Percentiles rank a stretch among this genome's conserved stretches.
Evolutionary conservation across 768 basidiomycete species (phyloP).

Genomic region (Macrolepiota albuminosa): DNA sequence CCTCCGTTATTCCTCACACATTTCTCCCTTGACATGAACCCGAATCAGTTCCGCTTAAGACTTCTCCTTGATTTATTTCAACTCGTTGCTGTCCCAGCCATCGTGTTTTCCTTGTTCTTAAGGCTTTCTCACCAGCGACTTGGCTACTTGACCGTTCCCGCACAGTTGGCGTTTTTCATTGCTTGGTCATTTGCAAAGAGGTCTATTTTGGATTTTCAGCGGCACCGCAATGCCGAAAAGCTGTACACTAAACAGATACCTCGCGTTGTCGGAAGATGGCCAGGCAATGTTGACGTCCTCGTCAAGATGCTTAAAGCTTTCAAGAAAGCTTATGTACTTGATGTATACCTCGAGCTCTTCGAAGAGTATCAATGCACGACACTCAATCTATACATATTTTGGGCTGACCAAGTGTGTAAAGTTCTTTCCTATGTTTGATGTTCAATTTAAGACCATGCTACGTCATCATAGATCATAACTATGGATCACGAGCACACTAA

Average conservation of each 20-base stretch:
- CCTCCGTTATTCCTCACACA: not conserved
- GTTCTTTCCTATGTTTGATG: not conserved
- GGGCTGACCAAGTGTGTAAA: conserved; percentile 59
- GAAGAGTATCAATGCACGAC: conserved; percentile 69
- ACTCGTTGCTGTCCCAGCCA: conserved; percentile 36
- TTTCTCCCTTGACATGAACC: conserved; percentile 27
- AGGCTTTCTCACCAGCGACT: conserved; percentile 24
- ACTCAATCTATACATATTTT: conserved; percentile 62
- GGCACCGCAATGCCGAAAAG: conserved; percentile 39
- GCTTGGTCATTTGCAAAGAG: conserved; percentile 33
- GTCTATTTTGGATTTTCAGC: conserved; percentile 27
- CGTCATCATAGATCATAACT: conserved; percentile 52
- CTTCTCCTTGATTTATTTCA: conserved; percentile 42
- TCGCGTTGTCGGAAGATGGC: conserved; percentile 63
- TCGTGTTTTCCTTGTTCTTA: conserved; percentile 27
- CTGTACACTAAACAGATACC: conserved; percentile 52
- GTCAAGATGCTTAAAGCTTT: conserved; percentile 50
- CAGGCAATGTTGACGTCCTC: conserved; percentile 72
- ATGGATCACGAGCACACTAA: conserved; percentile 72
- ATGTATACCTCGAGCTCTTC: conserved; percentile 62
- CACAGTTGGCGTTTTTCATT: conserved; percentile 37
- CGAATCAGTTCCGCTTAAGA: conserved; percentile 43
- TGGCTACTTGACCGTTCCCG: conserved; percentile 31
- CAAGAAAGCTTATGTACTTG: conserved; percentile 55
- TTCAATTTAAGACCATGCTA: not conserved